A percentile compares a stretch with the other conserved stretches of the same genome.
phyloP scores from a whole-genome alignment of 2,329 filamentous ascomycete species.

The Curvularia eragrostidis region DNA sequence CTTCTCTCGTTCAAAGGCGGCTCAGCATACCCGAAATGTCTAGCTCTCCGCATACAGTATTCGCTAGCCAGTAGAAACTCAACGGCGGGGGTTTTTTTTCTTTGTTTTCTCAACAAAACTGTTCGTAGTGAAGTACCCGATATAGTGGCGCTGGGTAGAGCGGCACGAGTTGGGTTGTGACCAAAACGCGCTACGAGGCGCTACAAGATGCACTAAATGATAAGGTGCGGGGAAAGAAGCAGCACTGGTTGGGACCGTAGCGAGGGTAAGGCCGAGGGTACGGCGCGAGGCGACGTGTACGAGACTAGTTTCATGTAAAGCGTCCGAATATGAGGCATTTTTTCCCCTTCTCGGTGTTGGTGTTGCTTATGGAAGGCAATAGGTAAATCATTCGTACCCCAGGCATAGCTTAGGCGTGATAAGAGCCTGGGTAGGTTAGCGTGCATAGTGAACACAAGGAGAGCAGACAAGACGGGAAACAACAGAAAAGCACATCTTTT shows the following conservation, averaged over 20 bases:
- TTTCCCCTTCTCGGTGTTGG: neutral
- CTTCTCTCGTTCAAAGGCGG: neutral
- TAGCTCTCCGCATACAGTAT: neutral
- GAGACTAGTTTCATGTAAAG: neutral
- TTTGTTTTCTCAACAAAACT: neutral
- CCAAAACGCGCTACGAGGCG: neutral
- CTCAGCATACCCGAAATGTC: too few relatives aligned
- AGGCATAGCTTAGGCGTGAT: neutral
- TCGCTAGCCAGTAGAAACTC: neutral
- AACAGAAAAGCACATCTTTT: neutral
- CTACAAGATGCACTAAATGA: neutral
- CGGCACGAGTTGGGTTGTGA: neutral
- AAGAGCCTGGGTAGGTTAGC: neutral
- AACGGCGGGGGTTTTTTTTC: too few relatives aligned
- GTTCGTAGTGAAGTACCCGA: neutral
- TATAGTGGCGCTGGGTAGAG: neutral
- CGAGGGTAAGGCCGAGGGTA: neutral
- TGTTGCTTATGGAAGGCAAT: neutral
- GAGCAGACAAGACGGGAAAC: neutral
- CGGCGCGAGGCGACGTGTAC: neutral
- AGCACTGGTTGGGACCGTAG: neutral
- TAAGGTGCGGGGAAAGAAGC: neutral
- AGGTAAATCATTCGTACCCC: neutral
- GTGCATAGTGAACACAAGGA: neutral
- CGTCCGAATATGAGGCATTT: neutral